Conservation (phyloP, 805 yeast genomes). For the Cyberlindnera saturnus region DNA sequence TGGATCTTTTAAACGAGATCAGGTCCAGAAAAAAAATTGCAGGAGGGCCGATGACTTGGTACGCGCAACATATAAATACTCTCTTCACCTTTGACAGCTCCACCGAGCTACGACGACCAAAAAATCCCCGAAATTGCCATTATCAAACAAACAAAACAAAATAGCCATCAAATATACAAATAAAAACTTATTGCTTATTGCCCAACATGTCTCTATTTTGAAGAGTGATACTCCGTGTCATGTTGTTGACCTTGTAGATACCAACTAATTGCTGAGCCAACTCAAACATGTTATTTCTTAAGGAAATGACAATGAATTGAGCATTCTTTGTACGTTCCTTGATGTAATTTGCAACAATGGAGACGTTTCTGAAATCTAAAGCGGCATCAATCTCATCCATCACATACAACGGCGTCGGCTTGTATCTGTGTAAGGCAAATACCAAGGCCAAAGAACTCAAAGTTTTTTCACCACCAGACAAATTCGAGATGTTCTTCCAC, state of each 20-base stretch:
- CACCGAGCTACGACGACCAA: not conserved
- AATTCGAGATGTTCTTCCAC: slow-evolving; percentile 91
- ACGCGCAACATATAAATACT: not conserved
- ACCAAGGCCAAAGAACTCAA: slow-evolving; percentile 91
- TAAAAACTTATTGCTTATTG: not conserved
- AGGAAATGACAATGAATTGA: slow-evolving; percentile 90
- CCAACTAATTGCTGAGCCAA: slow-evolving; percentile 92
- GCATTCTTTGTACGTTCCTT: slow-evolving; percentile 95
- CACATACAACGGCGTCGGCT: slow-evolving; percentile 94
- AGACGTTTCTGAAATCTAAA: slow-evolving; percentile 91
- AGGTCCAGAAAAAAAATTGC: not conserved
- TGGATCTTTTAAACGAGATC: not conserved
- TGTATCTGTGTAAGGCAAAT: slow-evolving; percentile 91
- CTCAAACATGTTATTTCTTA: slow-evolving; percentile 97
- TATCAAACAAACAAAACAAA: not conserved
- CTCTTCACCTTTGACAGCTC: not conserved
- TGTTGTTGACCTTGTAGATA: slow-evolving; percentile 86
- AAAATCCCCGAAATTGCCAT: not conserved
- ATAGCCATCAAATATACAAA: not conserved
- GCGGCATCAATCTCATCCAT: slow-evolving; percentile 99
- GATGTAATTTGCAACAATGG: slow-evolving; percentile 95
- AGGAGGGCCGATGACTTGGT: not conserved
- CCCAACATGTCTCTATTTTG: slow-evolving; percentile 50
- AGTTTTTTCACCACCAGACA: slow-evolving; percentile 98
- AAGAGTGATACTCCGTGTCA: slow-evolving; percentile 79